Evolutionary conservation across 2,329 filamentous ascomycete genomes (phyloP).

Genomic region (Fusarium buharicum): DNA sequence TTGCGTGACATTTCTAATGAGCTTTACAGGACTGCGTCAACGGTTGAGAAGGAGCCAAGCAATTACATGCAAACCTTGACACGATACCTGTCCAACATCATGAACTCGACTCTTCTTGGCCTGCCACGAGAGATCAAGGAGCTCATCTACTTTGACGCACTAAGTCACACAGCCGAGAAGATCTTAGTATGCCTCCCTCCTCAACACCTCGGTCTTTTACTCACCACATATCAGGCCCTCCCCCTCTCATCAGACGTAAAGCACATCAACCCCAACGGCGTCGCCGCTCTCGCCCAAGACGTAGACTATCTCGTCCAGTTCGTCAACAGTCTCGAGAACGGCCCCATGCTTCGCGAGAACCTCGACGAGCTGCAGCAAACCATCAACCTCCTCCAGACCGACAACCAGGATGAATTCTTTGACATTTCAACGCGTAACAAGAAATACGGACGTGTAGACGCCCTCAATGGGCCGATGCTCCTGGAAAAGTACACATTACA

Average conservation of each 20-base stretch:
- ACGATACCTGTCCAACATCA: constrained; percentile 92
- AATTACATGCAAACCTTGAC: constrained; percentile 97
- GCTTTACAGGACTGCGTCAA: constrained; percentile 60
- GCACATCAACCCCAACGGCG: constrained; percentile 87
- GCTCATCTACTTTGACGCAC: constrained; percentile 95
- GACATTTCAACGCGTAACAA: constrained; percentile 89
- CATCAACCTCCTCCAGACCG: constrained; percentile 83
- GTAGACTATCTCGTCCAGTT: constrained; percentile 86
- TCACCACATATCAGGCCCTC: constrained; percentile 64
- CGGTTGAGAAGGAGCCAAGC: constrained; percentile 76
- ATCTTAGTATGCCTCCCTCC: constrained; percentile 70
- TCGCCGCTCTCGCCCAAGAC: constrained; percentile 82
- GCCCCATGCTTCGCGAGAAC: constrained; percentile 85
- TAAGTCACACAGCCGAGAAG: constrained; percentile 88
- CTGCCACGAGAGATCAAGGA: constrained; percentile 97
- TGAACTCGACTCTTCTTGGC: constrained; percentile 92
- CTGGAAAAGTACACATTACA: constrained; percentile 82
- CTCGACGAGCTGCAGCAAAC: constrained; percentile 95
- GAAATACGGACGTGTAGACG: constrained; percentile 93
- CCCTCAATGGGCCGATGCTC: constrained; percentile 85
- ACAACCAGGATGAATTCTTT: constrained; percentile 97
- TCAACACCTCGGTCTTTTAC: not conserved
- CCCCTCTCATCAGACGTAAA: constrained; percentile 82
- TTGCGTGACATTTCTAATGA: constrained; percentile 26
- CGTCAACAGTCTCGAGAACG: constrained; percentile 85